Conservation (phyloP, 176 grass and related monocot genomes). For the Paspalum notatum region DNA sequence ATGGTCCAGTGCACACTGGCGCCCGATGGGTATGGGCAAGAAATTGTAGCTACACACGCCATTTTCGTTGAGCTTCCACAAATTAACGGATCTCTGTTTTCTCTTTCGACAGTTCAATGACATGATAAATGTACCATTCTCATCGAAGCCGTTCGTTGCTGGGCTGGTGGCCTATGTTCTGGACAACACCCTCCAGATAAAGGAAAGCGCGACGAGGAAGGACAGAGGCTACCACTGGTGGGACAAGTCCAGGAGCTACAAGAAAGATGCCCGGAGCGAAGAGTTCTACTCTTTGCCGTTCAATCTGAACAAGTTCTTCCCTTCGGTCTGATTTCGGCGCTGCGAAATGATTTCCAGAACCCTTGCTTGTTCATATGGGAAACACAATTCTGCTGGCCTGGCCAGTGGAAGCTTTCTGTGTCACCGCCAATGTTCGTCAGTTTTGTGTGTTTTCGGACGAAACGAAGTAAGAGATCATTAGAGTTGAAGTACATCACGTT, state of each 20-base stretch:
- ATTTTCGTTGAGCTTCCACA: background rate
- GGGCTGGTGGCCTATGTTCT: slow-evolving; percentile 83
- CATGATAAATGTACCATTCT: slow-evolving; percentile 90
- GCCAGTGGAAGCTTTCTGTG: slow-evolving; percentile 13
- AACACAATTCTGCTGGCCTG: slow-evolving; percentile 29
- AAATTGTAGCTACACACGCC: background rate
- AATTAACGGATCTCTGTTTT: background rate
- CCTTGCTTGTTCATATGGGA: slow-evolving; percentile 18
- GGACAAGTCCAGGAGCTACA: slow-evolving; percentile 78
- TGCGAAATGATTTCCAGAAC: background rate
- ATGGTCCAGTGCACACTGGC: slow-evolving; percentile 83
- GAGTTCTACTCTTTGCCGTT: slow-evolving; percentile 88
- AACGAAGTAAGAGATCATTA: slow-evolving; percentile 26
- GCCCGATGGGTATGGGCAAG: slow-evolving; percentile 79
- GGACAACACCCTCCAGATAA: slow-evolving; percentile 65
- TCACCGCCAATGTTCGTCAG: slow-evolving; percentile 13
- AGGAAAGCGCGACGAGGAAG: slow-evolving; percentile 53
- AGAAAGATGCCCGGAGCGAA: slow-evolving; percentile 69
- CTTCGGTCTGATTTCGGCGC: slow-evolving; percentile 44
- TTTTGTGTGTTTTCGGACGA: slow-evolving; percentile 44
- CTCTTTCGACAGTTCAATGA: slow-evolving; percentile 76
- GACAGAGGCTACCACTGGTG: slow-evolving; percentile 89
- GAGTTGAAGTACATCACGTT: background rate
- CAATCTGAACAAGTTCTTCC: slow-evolving; percentile 88
- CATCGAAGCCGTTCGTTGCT: slow-evolving; percentile 79